Evolutionary conservation across 2,329 filamentous ascomycete genomes (phyloP).

Genomic region (Fusarium duplospermum): DNA sequence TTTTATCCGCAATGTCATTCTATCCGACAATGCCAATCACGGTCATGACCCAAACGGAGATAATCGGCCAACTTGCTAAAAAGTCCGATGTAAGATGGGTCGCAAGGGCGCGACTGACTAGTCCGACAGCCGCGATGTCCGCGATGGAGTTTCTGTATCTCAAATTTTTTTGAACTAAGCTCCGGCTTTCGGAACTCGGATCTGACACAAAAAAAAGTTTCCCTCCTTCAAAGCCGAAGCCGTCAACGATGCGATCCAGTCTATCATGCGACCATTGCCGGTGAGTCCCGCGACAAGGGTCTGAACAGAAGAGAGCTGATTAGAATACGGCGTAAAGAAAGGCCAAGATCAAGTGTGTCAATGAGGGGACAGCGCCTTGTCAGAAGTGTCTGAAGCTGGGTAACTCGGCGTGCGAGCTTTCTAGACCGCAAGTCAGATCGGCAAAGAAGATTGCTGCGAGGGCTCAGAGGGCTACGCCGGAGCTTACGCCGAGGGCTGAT

Average conservation of each 20-base stretch:
- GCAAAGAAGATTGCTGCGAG: constrained; percentile 18
- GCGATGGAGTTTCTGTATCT: not conserved
- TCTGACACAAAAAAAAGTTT: not conserved
- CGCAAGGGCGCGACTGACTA: not conserved
- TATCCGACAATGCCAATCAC: not conserved
- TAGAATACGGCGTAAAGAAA: constrained; percentile 32
- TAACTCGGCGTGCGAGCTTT: constrained; percentile 43
- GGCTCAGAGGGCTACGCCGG: not conserved
- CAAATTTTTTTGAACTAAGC: not conserved
- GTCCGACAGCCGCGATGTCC: constrained; percentile 5
- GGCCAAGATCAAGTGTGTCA: constrained; percentile 52
- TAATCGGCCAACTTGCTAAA: not conserved
- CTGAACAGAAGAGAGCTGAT: not conserved
- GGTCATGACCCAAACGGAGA: not conserved
- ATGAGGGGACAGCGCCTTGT: constrained; percentile 47
- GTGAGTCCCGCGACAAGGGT: constrained; percentile 33
- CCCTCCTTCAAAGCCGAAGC: constrained; percentile 19
- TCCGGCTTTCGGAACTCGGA: constrained; percentile 14
- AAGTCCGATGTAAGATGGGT: not conserved
- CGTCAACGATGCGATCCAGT: constrained; percentile 47
- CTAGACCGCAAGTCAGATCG: constrained; percentile 10
- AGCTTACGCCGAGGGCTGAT: not conserved
- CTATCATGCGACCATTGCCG: constrained; percentile 50
- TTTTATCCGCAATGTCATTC: not conserved
- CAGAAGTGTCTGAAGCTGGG: constrained; percentile 45